These are phyloP conservation scores for Tephrocybe sp. DNA, from an alignment of 768 basidiomycete genomes.

Conservation along the genomic window DNA sequence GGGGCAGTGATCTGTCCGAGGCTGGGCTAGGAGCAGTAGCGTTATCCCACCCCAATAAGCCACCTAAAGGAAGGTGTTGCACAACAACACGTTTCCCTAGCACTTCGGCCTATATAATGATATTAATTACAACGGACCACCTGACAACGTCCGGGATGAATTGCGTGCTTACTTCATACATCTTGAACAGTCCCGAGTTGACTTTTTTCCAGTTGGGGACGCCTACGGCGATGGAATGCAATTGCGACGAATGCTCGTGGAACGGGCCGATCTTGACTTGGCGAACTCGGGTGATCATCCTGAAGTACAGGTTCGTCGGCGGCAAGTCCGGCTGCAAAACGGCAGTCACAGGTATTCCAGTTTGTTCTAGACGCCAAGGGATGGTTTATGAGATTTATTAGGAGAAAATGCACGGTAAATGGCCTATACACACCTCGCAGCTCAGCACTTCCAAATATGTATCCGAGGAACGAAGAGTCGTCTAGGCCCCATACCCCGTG, in stretches of 20 bases:
- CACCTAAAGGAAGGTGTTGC: slow-evolving; percentile 88
- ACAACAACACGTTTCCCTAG: slow-evolving; percentile 95
- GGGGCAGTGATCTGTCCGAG: slow-evolving; percentile 6
- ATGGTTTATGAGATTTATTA: slow-evolving; percentile 16
- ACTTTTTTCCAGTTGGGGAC: slow-evolving; percentile 93
- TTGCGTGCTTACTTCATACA: slow-evolving; percentile 77
- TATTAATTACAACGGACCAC: slow-evolving; percentile 2
- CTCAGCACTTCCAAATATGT: slow-evolving; percentile 90
- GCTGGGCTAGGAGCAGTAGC: slow-evolving; percentile 7
- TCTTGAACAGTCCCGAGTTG: slow-evolving; percentile 87
- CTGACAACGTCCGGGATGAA: background rate
- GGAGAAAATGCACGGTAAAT: slow-evolving; percentile 2
- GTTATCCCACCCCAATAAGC: slow-evolving; percentile 67
- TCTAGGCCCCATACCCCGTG: slow-evolving; percentile 99
- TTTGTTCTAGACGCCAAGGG: slow-evolving; percentile 49
- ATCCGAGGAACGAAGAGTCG: slow-evolving; percentile 87
- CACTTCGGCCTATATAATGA: slow-evolving; percentile 70
- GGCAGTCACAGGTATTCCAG: slow-evolving; percentile 60
- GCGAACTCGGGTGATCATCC: slow-evolving; percentile 76
- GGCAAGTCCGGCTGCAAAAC: slow-evolving; percentile 60
- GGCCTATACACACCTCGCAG: slow-evolving; percentile 55
- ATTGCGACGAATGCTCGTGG: slow-evolving; percentile 88
- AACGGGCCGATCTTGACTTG: slow-evolving; percentile 86
- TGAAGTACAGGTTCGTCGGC: slow-evolving; percentile 76
- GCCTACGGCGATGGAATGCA: slow-evolving; percentile 84